Evolutionary conservation across 1,284 basidiomycete genomes (phyloP).

Genomic region (Heterobasidion parviporum): DNA sequence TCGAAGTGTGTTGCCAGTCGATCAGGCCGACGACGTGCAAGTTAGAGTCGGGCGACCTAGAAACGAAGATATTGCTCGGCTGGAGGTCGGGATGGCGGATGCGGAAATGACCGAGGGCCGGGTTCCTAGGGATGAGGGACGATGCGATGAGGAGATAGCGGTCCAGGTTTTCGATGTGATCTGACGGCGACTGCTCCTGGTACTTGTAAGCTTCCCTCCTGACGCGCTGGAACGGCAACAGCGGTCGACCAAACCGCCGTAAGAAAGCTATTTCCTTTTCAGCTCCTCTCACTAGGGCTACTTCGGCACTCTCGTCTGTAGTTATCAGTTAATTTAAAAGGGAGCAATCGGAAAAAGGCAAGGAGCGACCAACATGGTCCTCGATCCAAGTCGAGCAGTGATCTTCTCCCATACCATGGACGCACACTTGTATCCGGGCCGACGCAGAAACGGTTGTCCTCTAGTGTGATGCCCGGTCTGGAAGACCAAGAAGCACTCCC

Average conservation of each 20-base stretch:
- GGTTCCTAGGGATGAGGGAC: conserved; percentile 27
- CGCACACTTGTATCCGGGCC: conserved; percentile 35
- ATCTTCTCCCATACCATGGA: conserved; percentile 41
- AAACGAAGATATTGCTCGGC: conserved; percentile 29
- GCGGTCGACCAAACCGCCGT: conserved; percentile 37
- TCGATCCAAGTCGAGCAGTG: conserved; percentile 35
- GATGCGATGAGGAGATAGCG: conserved; percentile 29
- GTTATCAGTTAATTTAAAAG: conserved; percentile 23
- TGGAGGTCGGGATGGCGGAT: conserved; percentile 32
- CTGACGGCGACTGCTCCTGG: conserved; percentile 38
- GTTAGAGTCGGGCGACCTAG: conserved; percentile 20
- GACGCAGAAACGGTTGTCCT: conserved; percentile 36
- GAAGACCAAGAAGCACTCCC: conserved; percentile 5
- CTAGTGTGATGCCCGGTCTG: conserved; percentile 23
- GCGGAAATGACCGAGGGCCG: conserved; percentile 19
- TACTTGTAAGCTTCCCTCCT: conserved; percentile 38
- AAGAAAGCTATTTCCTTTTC: conserved; percentile 44
- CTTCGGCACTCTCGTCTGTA: conserved; percentile 38
- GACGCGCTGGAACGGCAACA: conserved; percentile 35
- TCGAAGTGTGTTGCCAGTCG: conserved; percentile 37
- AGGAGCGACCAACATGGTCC: conserved; percentile 40
- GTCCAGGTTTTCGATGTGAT: conserved; percentile 28
- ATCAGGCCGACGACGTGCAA: conserved; percentile 25
- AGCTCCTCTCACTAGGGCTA: conserved; percentile 34
- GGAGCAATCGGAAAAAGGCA: conserved; percentile 19